Base-by-base conservation (phyloP, 2,329 filamentous ascomycete genomes). In the Pezicula neosporulosa region DNA sequence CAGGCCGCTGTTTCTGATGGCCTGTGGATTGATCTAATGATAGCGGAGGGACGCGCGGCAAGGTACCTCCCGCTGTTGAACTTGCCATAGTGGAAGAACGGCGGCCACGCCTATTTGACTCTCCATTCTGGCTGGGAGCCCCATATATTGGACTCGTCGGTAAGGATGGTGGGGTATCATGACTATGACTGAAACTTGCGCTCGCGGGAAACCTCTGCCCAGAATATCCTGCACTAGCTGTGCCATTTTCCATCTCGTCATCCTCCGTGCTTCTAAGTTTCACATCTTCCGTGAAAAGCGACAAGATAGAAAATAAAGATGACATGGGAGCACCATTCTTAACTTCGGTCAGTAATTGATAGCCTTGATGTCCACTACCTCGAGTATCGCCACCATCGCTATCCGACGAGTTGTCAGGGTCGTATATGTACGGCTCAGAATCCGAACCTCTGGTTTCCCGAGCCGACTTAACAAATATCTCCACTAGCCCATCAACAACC, bases 241-340 rank as follows among this genome's bases (percentile, higher is more conserved):
- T 57, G 49, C 63, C 67, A 3, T 68, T 70, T 13, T 67, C 66
- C 12, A 55, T 21, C 28, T 64, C 60, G 44, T 68, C 63, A 4
- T 89, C 85, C n/a, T 86, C 83, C 1, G 86, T 81, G 56, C 86
- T 78, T 19, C 85, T 82, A 33, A 99, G 74, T 58, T 89, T 88
- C 48, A 99, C 85, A 63, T 97, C 92, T 68, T 99, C 94, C 3
- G 94, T 99, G 65, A 99, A 99, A 0, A 99, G 76, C 2, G 93
- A 96, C 71, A 99, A 83, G 59, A 99, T 96, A 1, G 94, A 97
- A 69, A 99, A 99, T 2, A 99, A 72, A 0, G 94, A 99, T 5
- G 94, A 99, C 93, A 99, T 97, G 1, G 95, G 93, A 1, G 94
- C 92, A 13, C 94, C 94, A 63, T 99, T 99, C 64, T 94, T 95